Percentiles rank a stretch among this genome's conserved stretches.
Evolutionary conservation across 2,329 filamentous ascomycete genomes (phyloP).

Genomic region (Graphiopsis chlorocephala): DNA sequence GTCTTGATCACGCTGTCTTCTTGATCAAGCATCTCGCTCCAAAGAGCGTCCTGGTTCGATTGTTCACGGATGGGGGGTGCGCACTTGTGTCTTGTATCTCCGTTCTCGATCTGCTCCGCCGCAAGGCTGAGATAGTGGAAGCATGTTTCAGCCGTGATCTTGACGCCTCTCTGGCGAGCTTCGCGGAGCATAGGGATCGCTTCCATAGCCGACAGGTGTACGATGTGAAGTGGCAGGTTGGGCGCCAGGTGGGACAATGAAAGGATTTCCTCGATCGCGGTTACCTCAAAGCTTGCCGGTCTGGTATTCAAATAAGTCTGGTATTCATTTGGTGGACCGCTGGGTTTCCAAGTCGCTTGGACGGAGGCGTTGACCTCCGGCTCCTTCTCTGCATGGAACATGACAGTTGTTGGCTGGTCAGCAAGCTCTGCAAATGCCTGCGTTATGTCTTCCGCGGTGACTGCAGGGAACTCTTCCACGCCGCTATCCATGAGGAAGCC

Average conservation of each 20-base stretch:
- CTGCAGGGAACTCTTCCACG: constrained; percentile 92
- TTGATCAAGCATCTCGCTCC: constrained; percentile 67
- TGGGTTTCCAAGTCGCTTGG: constrained; percentile 65
- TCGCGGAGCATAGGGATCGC: constrained; percentile 76
- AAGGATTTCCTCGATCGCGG: constrained; percentile 82
- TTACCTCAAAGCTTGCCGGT: constrained; percentile 85
- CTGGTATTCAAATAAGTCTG: constrained; percentile 88
- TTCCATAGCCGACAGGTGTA: constrained; percentile 86
- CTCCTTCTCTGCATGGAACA: constrained; percentile 99
- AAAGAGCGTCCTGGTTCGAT: constrained; percentile 79
- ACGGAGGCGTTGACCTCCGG: constrained; percentile 80
- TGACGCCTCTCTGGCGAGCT: constrained; percentile 70
- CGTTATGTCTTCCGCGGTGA: constrained; percentile 74
- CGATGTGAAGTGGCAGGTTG: constrained; percentile 82
- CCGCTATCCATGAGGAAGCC: constrained; percentile 96
- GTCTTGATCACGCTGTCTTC: constrained; percentile 81
- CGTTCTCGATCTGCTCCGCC: constrained; percentile 75
- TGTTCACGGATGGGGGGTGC: constrained; percentile 85
- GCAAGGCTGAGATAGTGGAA: constrained; percentile 90
- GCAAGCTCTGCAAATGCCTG: constrained; percentile 79
- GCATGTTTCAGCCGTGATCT: constrained; percentile 91
- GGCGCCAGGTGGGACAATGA: constrained; percentile 77
- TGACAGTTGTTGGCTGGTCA: constrained; percentile 80
- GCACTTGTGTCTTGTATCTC: constrained; percentile 92
- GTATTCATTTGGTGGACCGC: constrained; percentile 73